Evolutionary conservation across 2,329 filamentous ascomycete species (phyloP), one percentile per base, ranked within the genome.

Genomic region (Aspergillus viridinutans): DNA sequence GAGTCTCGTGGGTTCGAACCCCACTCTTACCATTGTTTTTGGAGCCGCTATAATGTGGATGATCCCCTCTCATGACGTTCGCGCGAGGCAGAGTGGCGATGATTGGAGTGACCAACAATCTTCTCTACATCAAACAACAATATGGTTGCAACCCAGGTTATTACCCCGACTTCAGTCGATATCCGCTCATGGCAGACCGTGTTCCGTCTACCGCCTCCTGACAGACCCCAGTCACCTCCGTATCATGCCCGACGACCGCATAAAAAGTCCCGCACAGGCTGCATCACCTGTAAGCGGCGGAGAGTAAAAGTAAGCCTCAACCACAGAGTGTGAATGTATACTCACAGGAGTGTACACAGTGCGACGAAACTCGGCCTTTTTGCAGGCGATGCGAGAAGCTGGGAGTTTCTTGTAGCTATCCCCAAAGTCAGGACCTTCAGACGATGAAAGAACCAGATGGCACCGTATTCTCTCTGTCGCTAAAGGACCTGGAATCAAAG

Each of bases 291-390:
- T 57, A 72, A 72, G 52, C 63, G 59, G 40, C 57, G 69, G 32
- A 61, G 67, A 50, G 60, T 72, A 20, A 72, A 72, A 62, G 69
- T 71, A 58, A 42, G 58, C 12, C 1, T n/a, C 40, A 45, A 45
- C 42, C 42, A 20, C 17, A 40, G 4, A 3, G 8, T 26, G 5
- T 20, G 21, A 21, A 9, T 21, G 28, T 17, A 17, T 23, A 48
- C 32, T 23, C 28, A 20, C 17, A 6, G 10, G 25, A 7, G 4
- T 4, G 10, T 40, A 25, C 20, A 7, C 32, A 71, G 69, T 72
- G 69, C 57, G 69, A 72, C 42, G 69, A 72, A 53, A 51, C 55
- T 5, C 68, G 60, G 50, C 69, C 69, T 3, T n/a, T 35, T 42
- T 72, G 69, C 26, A 45, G 48, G 23, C 59, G 64, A 52, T 72